Base-by-base conservation (phyloP, 192 early-diverging fungal genomes). In the Backusella circina region DNA sequence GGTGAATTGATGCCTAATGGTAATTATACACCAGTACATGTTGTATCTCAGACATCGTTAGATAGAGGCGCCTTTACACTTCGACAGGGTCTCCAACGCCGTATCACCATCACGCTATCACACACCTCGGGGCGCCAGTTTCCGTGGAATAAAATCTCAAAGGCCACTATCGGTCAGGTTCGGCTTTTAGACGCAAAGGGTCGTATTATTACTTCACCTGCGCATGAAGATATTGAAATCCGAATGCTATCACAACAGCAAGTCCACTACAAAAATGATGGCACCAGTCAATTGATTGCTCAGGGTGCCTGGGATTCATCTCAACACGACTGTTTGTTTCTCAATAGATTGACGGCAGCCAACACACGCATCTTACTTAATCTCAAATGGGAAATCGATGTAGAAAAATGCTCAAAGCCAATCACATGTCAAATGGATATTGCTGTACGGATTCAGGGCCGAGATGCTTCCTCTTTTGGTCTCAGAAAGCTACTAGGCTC, bases 281-380 rank as follows among this genome's bases (percentile, higher is more conserved):
- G 92, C 15, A 90, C 91, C 1, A 88, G 90, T 69, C 87, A 88
- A 12, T 65, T 92, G 2, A 54, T 78, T 21, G 83, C 86, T 7
- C 81, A 85, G 5, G 88, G 87, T 26, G 81, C 92, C 7, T 95
- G 93, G 93, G 93, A 95, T 66, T 91, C 91, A 12, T 92, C 92
- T 0, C 85, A 93, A 1, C 89, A 93, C 61, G 92, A 89, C 7
- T 90, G 88, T 0, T 73, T 86, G 0, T 83, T 91, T 51, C 79
- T 95, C 16, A 91, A 95, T 70, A 67, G 84, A 39, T 83, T 91
- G 9, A 94, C 93, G 0, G 69, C 75, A 31, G 78, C 89, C 13
- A 77, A 82, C n/a, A 84, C 86, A 73, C 87, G 89, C 5, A 88
- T 94, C 8, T 70, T 87, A 32, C 81, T 94, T 31, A 76, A 85